These are phyloP conservation scores for Raphanus sativus DNA, from an alignment of 345 rosid species.

Conservation along the genomic window DNA sequence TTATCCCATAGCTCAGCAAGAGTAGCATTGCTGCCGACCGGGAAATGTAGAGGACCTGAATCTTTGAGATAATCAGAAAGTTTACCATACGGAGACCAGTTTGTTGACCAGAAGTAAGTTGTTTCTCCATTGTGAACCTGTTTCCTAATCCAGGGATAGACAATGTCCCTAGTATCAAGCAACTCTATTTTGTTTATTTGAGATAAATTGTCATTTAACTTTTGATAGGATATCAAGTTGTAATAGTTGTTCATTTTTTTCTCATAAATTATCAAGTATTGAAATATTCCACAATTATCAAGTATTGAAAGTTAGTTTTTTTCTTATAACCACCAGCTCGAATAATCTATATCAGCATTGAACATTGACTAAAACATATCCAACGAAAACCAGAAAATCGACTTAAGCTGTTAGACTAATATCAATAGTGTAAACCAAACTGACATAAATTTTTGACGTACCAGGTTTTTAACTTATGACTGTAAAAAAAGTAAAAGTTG, in stretches of 20 bases:
- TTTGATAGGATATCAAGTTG: background rate
- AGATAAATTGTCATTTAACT: background rate
- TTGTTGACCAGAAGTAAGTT: too few relatives aligned
- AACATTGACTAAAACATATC: background rate
- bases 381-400: background rate
- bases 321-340: background rate
- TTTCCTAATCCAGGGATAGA: too few relatives aligned
- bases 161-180: too few relatives aligned
- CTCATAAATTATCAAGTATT: background rate
- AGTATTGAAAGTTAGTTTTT: background rate
- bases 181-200: background rate
- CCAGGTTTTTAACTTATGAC: background rate
- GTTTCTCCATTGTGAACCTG: too few relatives aligned
- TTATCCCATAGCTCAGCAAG: too few relatives aligned
- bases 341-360: background rate
- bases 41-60: too few relatives aligned
- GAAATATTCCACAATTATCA: background rate
- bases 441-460: background rate
- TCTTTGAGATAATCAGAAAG: too few relatives aligned
- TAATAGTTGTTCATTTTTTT: background rate
- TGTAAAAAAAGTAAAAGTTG: background rate
- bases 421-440: background rate
- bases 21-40: too few relatives aligned
- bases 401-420: background rate
- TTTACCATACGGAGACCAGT: too few relatives aligned